These are phyloP conservation scores for Trichoderma brevicompactum DNA, from an alignment of 2,329 filamentous ascomycete species.

Conservation along the genomic window DNA sequence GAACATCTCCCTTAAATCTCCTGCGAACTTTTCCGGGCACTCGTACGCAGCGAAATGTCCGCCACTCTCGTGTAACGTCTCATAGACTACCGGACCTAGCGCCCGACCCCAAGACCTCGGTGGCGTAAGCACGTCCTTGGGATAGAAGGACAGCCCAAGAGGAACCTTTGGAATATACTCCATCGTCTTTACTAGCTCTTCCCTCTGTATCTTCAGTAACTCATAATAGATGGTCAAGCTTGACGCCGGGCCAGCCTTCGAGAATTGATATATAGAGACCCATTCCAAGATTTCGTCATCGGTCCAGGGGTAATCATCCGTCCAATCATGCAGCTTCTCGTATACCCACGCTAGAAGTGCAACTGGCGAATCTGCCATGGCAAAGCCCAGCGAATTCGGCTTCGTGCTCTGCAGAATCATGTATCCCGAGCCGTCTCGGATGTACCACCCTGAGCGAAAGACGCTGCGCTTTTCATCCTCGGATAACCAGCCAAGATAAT, in stretches of 20 bases:
- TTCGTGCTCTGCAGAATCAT: slow-evolving; percentile 58
- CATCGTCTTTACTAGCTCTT: slow-evolving; percentile 28
- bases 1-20: slow-evolving; percentile 52
- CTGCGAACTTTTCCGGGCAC: slow-evolving; percentile 55
- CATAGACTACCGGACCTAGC: slow-evolving; percentile 63
- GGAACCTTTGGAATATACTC: slow-evolving; percentile 44
- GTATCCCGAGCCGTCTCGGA: slow-evolving; percentile 51
- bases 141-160: slow-evolving; percentile 59
- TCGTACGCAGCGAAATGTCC: slow-evolving; percentile 68
- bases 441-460: slow-evolving; percentile 61
- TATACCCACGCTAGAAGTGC: slow-evolving; percentile 78
- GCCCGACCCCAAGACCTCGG: slow-evolving; percentile 62
- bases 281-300: slow-evolving; percentile 78
- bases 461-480: slow-evolving; percentile 47
- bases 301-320: slow-evolving; percentile 71
- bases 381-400: slow-evolving; percentile 74
- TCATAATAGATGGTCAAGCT: slow-evolving; percentile 76
- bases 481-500: slow-evolving; percentile 57
- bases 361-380: slow-evolving; percentile 69
- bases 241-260: slow-evolving; percentile 68
- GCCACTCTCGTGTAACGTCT: slow-evolving; percentile 54
- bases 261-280: slow-evolving; percentile 75
- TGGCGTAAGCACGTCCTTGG: slow-evolving; percentile 58
- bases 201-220: slow-evolving; percentile 47
- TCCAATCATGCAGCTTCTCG: slow-evolving; percentile 80